phyloP scores from a whole-genome alignment of 2,329 filamentous ascomycete genomes.

The Colletotrichum truncatum region DNA sequence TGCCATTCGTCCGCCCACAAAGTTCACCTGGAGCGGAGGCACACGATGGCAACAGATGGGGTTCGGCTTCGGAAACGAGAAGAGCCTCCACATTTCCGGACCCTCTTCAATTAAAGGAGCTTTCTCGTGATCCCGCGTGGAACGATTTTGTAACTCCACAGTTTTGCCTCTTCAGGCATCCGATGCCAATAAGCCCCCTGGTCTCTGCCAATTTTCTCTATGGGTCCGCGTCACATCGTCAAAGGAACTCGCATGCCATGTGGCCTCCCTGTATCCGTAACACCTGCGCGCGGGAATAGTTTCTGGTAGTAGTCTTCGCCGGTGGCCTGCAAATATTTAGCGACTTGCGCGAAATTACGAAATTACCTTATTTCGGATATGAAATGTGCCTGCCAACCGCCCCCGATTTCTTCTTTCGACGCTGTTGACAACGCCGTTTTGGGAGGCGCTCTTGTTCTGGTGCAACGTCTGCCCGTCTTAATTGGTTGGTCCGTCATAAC shows the following conservation, averaged over 20 bases:
- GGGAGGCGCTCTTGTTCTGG: neutral
- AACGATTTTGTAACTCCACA: slow-evolving; percentile 27
- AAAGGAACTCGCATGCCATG: slow-evolving; percentile 26
- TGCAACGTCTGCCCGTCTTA: neutral
- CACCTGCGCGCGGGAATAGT: slow-evolving; percentile 18
- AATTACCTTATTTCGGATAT: slow-evolving; percentile 28
- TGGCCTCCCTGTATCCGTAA: slow-evolving; percentile 28
- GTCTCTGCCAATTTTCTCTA: slow-evolving; percentile 1
- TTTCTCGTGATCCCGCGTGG: slow-evolving; percentile 28
- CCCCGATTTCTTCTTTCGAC: slow-evolving; percentile 3
- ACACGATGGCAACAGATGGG: slow-evolving; percentile 12
- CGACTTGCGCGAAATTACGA: slow-evolving; percentile 23
- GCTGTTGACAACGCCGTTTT: neutral
- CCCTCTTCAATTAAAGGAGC: slow-evolving; percentile 17
- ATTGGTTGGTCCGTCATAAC: neutral
- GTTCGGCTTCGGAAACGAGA: slow-evolving; percentile 19
- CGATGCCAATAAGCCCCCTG: slow-evolving; percentile 3
- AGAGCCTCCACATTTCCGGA: slow-evolving; percentile 18
- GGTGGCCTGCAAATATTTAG: slow-evolving; percentile 17
- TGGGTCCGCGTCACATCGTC: slow-evolving; percentile 12
- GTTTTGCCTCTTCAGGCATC: slow-evolving; percentile 26
- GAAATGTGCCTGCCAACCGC: neutral
- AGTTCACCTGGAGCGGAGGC: neutral
- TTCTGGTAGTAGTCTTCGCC: slow-evolving; percentile 7
- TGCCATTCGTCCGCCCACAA: slow-evolving; percentile 6